Conservation (phyloP, 495 filamentous ascomycete species). For the Cercophora scortea region DNA sequence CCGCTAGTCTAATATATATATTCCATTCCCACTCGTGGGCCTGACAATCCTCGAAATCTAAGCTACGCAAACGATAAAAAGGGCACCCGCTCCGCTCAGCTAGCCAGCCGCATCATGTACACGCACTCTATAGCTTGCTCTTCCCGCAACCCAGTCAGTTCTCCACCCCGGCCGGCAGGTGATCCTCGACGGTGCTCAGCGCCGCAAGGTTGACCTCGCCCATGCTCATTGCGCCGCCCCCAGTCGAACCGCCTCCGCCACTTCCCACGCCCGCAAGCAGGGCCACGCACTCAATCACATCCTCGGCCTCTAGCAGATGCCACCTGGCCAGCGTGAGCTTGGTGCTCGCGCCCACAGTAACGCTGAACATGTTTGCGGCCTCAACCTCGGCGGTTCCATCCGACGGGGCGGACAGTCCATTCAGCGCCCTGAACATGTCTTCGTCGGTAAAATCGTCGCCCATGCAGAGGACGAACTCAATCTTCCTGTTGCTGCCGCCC, state of each 20-base stretch:
- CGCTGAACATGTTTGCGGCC: conserved; percentile 64
- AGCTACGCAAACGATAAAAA: too few species aligned
- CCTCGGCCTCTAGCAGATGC: conserved; percentile 78
- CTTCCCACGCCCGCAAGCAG: conserved; percentile 53
- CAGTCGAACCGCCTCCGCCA: conserved; percentile 29
- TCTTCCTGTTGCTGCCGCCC: conserved; percentile 25
- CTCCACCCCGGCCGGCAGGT: conserved; percentile 17
- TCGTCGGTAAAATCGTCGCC: conserved; percentile 98
- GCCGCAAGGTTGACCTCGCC: conserved; percentile 40
- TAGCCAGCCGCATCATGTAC: too few species aligned
- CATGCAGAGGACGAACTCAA: conserved; percentile 79
- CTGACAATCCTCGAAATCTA: too few species aligned
- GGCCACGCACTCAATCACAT: conserved; percentile 74
- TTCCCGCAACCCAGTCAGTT: conserved; percentile 1
- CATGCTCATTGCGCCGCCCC: conserved; percentile 23
- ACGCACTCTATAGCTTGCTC: conserved; percentile 1
- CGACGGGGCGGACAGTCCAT: conserved; percentile 35
- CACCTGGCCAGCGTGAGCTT: conserved; percentile 82
- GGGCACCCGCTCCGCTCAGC: too few species aligned
- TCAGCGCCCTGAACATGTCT: conserved; percentile 70
- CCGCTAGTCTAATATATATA: too few species aligned
- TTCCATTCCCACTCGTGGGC: too few species aligned
- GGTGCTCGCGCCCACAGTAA: conserved; percentile 78
- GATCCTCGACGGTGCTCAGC: conserved; percentile 35
- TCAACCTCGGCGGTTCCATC: conserved; percentile 39